Conservation (phyloP, 163 green algal species). For the Chlamydomonas reinhardtii region DNA sequence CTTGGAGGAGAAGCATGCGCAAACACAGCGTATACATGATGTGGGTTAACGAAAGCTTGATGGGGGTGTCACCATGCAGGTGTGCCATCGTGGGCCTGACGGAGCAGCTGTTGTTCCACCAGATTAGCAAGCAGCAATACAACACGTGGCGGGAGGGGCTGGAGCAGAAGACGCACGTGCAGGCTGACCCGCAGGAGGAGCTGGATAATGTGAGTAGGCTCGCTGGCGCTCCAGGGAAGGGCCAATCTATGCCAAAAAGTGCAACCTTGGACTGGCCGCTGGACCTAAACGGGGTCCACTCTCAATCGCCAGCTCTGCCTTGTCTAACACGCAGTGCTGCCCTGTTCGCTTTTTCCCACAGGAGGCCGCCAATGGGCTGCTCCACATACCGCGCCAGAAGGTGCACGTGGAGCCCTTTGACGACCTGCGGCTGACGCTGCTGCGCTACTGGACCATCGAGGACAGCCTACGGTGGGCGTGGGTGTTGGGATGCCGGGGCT, state of each 20-base stretch:
- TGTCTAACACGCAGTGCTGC: too few species aligned
- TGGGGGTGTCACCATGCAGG: constrained; percentile 55
- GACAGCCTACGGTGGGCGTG: constrained; percentile 34
- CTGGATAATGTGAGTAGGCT: not conserved
- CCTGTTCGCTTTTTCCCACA: not conserved
- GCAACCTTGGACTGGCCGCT: too few species aligned
- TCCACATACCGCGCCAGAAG: constrained; percentile 31
- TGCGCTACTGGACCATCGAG: constrained; percentile 88
- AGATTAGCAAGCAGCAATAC: constrained; percentile 73
- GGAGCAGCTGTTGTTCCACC: constrained; percentile 89
- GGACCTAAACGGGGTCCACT: too few species aligned
- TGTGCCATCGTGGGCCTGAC: constrained; percentile 89
- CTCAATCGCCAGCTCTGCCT: too few species aligned
- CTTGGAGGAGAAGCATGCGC: too few species aligned
- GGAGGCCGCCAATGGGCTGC: not conserved
- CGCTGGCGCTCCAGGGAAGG: too few species aligned
- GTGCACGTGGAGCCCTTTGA: constrained; percentile 54
- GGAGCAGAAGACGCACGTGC: not conserved
- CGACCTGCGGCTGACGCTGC: constrained; percentile 80
- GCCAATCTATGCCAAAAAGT: too few species aligned
- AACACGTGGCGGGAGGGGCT: constrained; percentile 62
- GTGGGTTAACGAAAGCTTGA: not conserved
- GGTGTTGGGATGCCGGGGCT: too few species aligned
- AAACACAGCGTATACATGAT: too few species aligned
- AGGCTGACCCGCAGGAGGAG: not conserved